phyloP scores from a whole-genome alignment of 2,329 filamentous ascomycete species.

The Emergomyces orientalis region DNA sequence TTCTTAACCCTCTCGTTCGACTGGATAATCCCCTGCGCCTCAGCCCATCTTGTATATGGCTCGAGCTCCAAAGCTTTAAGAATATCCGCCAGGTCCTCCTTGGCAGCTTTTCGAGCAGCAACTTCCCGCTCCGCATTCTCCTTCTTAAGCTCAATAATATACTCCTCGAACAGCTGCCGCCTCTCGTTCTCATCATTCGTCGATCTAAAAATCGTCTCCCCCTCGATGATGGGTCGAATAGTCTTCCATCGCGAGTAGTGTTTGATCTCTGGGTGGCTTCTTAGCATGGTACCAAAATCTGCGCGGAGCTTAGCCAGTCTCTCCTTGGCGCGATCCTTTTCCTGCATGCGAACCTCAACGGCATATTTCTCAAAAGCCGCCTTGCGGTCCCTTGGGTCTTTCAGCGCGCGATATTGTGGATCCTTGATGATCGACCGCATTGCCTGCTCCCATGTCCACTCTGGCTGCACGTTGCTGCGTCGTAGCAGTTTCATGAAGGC shows the following conservation, averaged over 20 bases:
- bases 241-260: conserved; percentile 97
- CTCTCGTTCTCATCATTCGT: conserved; percentile 81
- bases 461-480: conserved; percentile 73
- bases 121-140: conserved; percentile 66
- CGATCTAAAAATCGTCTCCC: conserved; percentile 89
- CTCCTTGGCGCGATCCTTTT: conserved; percentile 91
- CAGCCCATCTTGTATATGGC: conserved; percentile 88
- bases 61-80: conserved; percentile 74
- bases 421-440: conserved; percentile 81
- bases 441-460: conserved; percentile 88
- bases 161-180: conserved; percentile 86
- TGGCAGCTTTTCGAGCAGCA: conserved; percentile 63
- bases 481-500: conserved; percentile 87
- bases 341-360: conserved; percentile 77
- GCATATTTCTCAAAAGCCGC: conserved; percentile 92
- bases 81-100: conserved; percentile 71
- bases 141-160: conserved; percentile 76
- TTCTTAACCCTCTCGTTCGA: conserved; percentile 65
- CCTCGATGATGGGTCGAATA: conserved; percentile 84
- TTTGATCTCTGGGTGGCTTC: conserved; percentile 92
- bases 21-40: conserved; percentile 75
- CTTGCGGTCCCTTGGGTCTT: conserved; percentile 84
- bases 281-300: conserved; percentile 94
- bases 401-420: conserved; percentile 83
- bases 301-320: conserved; percentile 80